Evolutionary conservation across 345 rosid species (phyloP).

Genomic region (Rhizophora mangle): DNA sequence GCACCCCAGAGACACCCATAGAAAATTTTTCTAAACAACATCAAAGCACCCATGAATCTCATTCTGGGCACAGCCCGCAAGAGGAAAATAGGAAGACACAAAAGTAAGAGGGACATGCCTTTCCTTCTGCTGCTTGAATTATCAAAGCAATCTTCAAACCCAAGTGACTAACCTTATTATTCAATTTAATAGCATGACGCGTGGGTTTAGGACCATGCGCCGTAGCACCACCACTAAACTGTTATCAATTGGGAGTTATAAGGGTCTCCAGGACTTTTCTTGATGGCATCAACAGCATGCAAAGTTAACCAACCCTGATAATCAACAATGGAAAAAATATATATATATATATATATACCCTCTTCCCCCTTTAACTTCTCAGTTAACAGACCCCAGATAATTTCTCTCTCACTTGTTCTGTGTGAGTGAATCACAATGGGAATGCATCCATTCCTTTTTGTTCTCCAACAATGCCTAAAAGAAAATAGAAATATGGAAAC

Average conservation of each 20-base stretch:
- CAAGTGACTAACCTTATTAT: slow-evolving; percentile 82
- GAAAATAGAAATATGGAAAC: not conserved
- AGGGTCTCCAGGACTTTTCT: slow-evolving; percentile 12
- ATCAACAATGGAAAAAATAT: not conserved
- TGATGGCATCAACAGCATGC: slow-evolving; percentile 8
- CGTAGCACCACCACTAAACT: slow-evolving; percentile 83
- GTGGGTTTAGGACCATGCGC: slow-evolving; percentile 95
- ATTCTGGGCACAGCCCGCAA: not conserved
- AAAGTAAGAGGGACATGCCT: slow-evolving; percentile 44
- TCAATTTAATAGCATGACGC: slow-evolving; percentile 83
- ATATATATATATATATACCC: not conserved
- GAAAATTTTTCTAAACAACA: no score
- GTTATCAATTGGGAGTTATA: slow-evolving; percentile 29
- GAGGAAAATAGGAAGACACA: not conserved
- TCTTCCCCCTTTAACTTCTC: no score
- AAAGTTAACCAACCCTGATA: slow-evolving; percentile 2
- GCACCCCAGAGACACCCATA: no score
- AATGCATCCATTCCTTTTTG: not conserved
- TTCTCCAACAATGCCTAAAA: not conserved
- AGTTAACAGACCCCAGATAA: no score
- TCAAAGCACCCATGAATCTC: no score
- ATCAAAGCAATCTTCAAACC: slow-evolving; percentile 87
- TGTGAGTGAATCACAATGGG: not conserved
- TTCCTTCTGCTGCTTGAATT: slow-evolving; percentile 93
- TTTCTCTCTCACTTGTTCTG: no score